Evolutionary conservation across 495 filamentous ascomycete species (phyloP), one percentile per base, ranked within the genome.

Genomic region (Podospora appendiculata): DNA sequence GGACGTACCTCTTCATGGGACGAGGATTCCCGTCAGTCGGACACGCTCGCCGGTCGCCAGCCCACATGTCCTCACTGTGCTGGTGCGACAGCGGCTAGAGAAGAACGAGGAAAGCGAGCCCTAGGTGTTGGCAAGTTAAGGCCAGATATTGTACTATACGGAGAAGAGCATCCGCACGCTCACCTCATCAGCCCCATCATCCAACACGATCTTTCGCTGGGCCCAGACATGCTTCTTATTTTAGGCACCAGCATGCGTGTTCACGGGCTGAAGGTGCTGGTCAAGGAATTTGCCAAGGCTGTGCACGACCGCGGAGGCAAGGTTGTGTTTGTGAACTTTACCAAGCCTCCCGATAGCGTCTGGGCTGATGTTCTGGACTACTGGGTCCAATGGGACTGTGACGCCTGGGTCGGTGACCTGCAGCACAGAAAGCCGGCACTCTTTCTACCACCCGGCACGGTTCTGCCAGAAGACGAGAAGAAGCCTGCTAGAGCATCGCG

Each of bases 91-190:
- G 74, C 76, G 8, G 73, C 75, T 13, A 72, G 84, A 0, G 72
- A 77, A 47, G 78, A 80, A 52, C 74, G 69, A 44, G 84, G 84
- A 19, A 84, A 86, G 59, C 71, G 84, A 13, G 79, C 78, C 0
- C 72, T 83, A 2, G 78, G 79, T 6, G 70, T 88, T 10, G 84
- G 84, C 47, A 76, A 77, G 44, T 66, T 81, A 6, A 68, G 84
- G n/a, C 84, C 84, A 0, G 82, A 87, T 54, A 81, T 88, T 47
- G 84, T 87, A 0, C 65, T 88, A 0, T 88, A 88, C 56, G 82
- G 82, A 6, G 84, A 88, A 53, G 84, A 85, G 39, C 83, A 87
- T 51, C 84, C 84, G 0, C 70, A 77, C n/a, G 79, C 80, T 0
- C 78, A 86, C 58, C 66, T 79, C 14, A 79, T 87, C 49, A 79